Base-by-base conservation (phyloP, 73 alveolate genomes). In the Tetrahymena malaccensis region DNA sequence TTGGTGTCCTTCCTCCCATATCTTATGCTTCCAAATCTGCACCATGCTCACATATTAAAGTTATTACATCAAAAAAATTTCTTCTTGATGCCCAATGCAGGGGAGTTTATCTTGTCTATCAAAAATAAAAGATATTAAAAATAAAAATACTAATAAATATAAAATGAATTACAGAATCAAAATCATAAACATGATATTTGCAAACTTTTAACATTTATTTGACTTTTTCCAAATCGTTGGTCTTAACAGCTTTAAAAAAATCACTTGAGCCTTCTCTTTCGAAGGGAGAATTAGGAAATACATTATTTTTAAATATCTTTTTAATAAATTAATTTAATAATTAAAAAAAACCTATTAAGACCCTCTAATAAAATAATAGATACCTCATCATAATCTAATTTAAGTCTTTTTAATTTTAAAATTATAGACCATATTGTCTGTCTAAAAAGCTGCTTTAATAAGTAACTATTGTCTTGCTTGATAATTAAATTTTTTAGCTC, bases 21-120 rank as follows among this genome's bases (percentile, higher is more conserved):
- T 96, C 98, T 85, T 94, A 93, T 17, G 98, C 97, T 93, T 96
- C 96, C 56, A 96, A 93, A 95, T 96, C 96, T 1, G 97, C 98
- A 40, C 98, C 98, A 55, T 96, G 95, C 21, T 96, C 95, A 33
- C 96, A 85, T 27, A 96, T 94, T 94, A 95, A 94, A 33, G 96
- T 89, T 35, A 96, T 70, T 40, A 95, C 94, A 94, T 96, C 85
- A 96, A 96, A 96, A 57, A 95, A 94, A 93, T 96, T 96, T 95
- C 98, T 96, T 95, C 96, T 96, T 31, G 98, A 97, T 56, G 94
- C 94, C 38, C 96, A 94, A 95, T 96, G 98, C 43, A 96, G 95
- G 58, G 98, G 97, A 13, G 98, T 95, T 94, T 96, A 97, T 8
- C 95, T 57, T 43, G 96, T 96, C 95, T 94, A n/a, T 25, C 17